Percentiles rank a stretch among this genome's conserved stretches.
Conservation (phyloP, 2,329 filamentous ascomycete species). For the Dichotomopilus funicola region DNA sequence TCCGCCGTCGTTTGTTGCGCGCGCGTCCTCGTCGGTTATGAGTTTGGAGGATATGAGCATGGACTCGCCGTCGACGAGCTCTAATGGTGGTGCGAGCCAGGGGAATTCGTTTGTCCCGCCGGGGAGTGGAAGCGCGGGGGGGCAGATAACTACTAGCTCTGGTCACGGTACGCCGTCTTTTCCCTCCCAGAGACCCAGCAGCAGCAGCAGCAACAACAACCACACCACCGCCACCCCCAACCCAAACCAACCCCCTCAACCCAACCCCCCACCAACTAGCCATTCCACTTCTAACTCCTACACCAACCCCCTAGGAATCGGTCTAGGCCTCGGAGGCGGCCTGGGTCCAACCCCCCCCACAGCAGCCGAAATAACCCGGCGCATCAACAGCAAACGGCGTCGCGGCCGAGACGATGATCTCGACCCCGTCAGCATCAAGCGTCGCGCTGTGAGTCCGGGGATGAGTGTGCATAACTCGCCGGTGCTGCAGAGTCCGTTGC, state of each 20-base stretch:
- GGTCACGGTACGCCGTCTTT: constrained; percentile 34
- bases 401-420: constrained; percentile 72
- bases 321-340: constrained; percentile 1
- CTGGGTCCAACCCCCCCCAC: constrained; percentile 42
- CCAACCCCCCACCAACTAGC: neutral
- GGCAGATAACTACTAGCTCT: constrained; percentile 29
- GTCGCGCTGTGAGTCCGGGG: constrained; percentile 83
- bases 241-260: neutral
- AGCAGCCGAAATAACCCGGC: constrained; percentile 68
- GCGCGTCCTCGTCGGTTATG: constrained; percentile 52
- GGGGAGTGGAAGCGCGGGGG: constrained; percentile 13
- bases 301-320: no score
- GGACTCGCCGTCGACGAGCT: constrained; percentile 54
- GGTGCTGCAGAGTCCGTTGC: constrained; percentile 74
- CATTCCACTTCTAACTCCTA: no score
- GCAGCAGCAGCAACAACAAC: neutral
- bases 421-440: constrained; percentile 81
- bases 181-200: constrained; percentile 11
- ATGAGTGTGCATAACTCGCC: constrained; percentile 89
- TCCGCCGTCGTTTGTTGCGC: constrained; percentile 57
- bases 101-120: constrained; percentile 25
- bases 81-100: constrained; percentile 17
- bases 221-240: neutral
- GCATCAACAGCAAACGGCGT: constrained; percentile 74
- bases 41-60: constrained; percentile 65